These are phyloP conservation scores for Saccharomycopsis sp. DNA, from an alignment of 805 yeast species.

Conservation along the genomic window DNA sequence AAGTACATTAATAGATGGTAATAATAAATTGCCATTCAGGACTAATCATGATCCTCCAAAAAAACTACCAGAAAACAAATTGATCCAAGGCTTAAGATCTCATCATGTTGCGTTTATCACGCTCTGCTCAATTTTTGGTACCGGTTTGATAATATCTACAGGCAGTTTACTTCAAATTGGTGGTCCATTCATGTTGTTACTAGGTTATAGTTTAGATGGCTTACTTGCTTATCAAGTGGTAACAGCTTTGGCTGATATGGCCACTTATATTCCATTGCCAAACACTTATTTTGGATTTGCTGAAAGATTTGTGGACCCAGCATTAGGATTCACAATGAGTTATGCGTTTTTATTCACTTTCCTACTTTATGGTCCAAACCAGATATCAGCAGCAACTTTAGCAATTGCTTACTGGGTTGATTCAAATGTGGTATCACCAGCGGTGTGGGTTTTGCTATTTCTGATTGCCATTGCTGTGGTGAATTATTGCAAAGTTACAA, in stretches of 20 bases:
- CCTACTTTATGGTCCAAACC: conserved; percentile 17
- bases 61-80: not conserved
- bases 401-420: conserved; percentile 39
- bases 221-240: conserved; percentile 58
- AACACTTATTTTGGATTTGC: conserved; percentile 64
- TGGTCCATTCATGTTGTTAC: conserved; percentile 64
- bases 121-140: conserved; percentile 39
- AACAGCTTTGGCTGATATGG: conserved; percentile 76
- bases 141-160: conserved; percentile 67
- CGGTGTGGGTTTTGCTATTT: conserved; percentile 38
- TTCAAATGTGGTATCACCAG: conserved; percentile 31
- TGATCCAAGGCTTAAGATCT: conserved; percentile 14
- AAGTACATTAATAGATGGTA: not conserved
- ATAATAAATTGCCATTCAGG: too few relatives aligned
- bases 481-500: conserved; percentile 18
- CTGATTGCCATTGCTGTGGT: conserved; percentile 22
- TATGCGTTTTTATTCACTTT: conserved; percentile 44
- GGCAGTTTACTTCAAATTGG: conserved; percentile 46
- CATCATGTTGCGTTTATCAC: conserved; percentile 20
- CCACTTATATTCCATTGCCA: conserved; percentile 65
- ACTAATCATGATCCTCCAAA: too few relatives aligned
- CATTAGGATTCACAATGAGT: conserved; percentile 66
- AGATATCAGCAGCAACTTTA: conserved; percentile 37
- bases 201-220: conserved; percentile 62
- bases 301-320: conserved; percentile 61